These are phyloP conservation scores for Linum tenue DNA, from an alignment of 345 rosid species.

Conservation along the genomic window DNA sequence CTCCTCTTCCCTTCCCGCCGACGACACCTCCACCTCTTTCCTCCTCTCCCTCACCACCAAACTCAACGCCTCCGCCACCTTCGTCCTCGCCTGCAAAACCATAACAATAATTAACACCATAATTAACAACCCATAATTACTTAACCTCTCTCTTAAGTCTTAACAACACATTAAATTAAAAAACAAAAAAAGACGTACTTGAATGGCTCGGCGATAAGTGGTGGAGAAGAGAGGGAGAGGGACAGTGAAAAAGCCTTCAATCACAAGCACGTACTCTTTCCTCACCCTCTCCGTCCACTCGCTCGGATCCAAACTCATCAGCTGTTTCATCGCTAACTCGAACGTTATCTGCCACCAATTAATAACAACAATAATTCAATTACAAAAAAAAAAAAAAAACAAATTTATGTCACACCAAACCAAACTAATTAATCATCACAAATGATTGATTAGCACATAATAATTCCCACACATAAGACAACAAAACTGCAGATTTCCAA, in stretches of 20 bases:
- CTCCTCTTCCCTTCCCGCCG: constrained; percentile 5
- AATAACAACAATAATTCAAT: not conserved
- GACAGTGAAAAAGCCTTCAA: constrained; percentile 87
- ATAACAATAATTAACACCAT: no score
- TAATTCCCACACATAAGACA: not conserved
- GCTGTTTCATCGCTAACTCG: constrained; percentile 78
- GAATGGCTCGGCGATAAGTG: constrained; percentile 78
- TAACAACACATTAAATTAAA: not conserved
- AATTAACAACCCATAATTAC: not conserved
- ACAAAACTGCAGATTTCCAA: not conserved
- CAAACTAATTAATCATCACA: not conserved
- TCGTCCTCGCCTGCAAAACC: constrained; percentile 62
- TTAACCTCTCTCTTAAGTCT: not conserved
- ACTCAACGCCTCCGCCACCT: constrained; percentile 88
- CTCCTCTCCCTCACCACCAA: constrained; percentile 71
- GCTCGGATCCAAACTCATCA: constrained; percentile 94
- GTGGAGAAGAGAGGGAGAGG: constrained; percentile 77
- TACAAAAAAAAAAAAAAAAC: not conserved
- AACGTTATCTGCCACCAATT: constrained; percentile 66
- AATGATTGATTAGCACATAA: not conserved
- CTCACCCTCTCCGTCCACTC: constrained; percentile 88
- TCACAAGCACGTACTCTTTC: constrained; percentile 81
- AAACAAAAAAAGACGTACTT: constrained; percentile 22
- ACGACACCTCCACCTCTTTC: constrained; percentile 30
- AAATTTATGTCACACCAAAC: no score